Conservation (phyloP, 495 filamentous ascomycete genomes). For the Aspergillus steynii region DNA sequence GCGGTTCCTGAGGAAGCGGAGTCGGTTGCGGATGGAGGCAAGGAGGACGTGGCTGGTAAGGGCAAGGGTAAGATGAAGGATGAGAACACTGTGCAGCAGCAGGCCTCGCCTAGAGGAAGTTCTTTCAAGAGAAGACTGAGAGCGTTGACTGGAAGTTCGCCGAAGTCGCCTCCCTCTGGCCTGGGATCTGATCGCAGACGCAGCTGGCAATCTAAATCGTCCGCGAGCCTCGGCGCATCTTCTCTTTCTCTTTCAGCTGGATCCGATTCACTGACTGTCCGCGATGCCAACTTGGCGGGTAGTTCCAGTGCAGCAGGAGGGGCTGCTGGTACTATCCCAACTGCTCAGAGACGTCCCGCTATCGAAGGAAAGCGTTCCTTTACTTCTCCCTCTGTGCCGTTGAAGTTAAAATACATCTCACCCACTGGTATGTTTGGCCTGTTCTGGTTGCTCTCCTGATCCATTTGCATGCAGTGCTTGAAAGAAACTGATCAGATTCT, state of each 20-base stretch:
- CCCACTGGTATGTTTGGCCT: conserved; percentile 16
- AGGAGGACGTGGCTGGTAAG: no score
- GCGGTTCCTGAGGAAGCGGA: neutral
- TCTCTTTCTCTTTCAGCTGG: neutral
- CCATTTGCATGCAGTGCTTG: neutral
- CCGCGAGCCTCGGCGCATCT: neutral
- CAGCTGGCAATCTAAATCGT: no score
- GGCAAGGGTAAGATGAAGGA: neutral
- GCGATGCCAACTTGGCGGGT: neutral
- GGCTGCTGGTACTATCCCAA: no score
- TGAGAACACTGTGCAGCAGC: neutral
- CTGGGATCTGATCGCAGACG: neutral
- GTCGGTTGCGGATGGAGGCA: no score
- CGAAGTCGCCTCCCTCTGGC: neutral
- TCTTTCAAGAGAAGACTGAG: conserved; percentile 13
- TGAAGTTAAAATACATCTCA: conserved; percentile 18
- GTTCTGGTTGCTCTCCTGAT: neutral
- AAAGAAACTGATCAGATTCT: neutral
- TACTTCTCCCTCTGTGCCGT: neutral
- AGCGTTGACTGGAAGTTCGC: conserved; percentile 13
- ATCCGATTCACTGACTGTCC: neutral
- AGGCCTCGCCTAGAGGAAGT: conserved; percentile 1
- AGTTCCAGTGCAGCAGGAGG: neutral
- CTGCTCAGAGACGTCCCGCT: no score
- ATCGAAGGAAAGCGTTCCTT: neutral